phyloP scores from a whole-genome alignment of 139 green algal genomes.

The Yamagishiella unicocca region DNA sequence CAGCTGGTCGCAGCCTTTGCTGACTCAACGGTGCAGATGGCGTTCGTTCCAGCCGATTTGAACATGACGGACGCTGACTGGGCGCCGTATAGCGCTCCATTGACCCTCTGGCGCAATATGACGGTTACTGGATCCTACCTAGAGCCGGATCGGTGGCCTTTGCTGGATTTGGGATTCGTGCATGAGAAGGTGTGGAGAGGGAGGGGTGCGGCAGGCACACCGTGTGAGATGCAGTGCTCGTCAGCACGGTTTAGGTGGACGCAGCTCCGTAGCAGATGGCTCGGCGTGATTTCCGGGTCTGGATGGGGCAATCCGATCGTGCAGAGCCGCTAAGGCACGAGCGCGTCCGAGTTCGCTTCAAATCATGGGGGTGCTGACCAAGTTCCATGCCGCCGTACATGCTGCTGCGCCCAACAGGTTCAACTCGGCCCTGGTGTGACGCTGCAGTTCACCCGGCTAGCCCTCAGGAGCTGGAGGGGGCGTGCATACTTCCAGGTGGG shows the following conservation, averaged over 20 bases:
- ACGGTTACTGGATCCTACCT: background rate
- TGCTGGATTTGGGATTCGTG: background rate
- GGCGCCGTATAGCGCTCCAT: background rate
- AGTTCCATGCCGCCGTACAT: no score
- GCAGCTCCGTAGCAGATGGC: no score
- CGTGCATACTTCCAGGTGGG: background rate
- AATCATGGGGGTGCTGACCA: no score
- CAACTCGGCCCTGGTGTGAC: background rate
- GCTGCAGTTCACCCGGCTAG: background rate
- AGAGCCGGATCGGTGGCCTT: background rate
- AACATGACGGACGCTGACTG: background rate
- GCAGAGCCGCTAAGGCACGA: no score
- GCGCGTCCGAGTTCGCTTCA: no score
- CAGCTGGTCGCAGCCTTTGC: no score
- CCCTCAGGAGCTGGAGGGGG: background rate
- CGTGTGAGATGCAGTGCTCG: no score
- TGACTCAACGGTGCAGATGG: background rate
- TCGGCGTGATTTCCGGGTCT: no score
- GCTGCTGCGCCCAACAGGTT: no score
- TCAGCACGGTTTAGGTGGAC: no score
- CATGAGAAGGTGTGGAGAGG: background rate
- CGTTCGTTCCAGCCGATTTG: background rate
- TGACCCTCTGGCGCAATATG: background rate
- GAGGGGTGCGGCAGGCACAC: no score
- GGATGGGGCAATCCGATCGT: no score